A percentile compares a stretch with the other conserved stretches of the same genome.
phyloP scores from a whole-genome alignment of 148 eudicot genomes.

The Selenicereus undatus region DNA sequence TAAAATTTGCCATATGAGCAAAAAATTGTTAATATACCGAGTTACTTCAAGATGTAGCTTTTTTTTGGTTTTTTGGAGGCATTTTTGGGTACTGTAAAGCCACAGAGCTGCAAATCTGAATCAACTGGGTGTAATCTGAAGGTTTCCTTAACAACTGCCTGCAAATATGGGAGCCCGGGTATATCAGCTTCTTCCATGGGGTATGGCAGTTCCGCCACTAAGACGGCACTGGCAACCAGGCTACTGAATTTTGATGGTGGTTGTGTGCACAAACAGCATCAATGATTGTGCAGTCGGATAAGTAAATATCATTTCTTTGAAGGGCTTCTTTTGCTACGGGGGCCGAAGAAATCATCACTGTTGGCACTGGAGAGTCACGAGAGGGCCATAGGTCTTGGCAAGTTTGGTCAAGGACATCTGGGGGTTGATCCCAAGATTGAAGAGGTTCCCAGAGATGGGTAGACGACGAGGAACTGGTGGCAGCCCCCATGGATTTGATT shows the following conservation, averaged over 20 bases:
- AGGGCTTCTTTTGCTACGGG: constrained; percentile 49
- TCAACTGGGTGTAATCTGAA: constrained; percentile 25
- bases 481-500: too few relatives aligned
- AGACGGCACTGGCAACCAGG: constrained; percentile 34
- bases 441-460: too few relatives aligned
- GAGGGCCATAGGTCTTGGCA: constrained; percentile 27
- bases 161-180: too few relatives aligned
- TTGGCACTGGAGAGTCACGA: constrained; percentile 37
- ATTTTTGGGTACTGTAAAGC: constrained; percentile 19
- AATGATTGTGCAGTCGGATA: constrained; percentile 33
- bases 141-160: constrained; percentile 30
- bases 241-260: constrained; percentile 38
- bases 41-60: too few relatives aligned
- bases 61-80: background rate
- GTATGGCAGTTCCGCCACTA: constrained; percentile 43
- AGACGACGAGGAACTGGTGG: too few relatives aligned
- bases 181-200: too few relatives aligned
- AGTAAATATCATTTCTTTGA: constrained; percentile 46
- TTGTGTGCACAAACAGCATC: constrained; percentile 34
- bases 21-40: too few relatives aligned
- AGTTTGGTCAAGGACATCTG: too few relatives aligned
- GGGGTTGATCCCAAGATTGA: too few relatives aligned
- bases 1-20: too few relatives aligned
- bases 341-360: constrained; percentile 46
- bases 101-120: constrained; percentile 11